These are phyloP conservation scores for Phoma sp. DNA, from an alignment of 2,329 filamentous ascomycete species.

Conservation along the genomic window DNA sequence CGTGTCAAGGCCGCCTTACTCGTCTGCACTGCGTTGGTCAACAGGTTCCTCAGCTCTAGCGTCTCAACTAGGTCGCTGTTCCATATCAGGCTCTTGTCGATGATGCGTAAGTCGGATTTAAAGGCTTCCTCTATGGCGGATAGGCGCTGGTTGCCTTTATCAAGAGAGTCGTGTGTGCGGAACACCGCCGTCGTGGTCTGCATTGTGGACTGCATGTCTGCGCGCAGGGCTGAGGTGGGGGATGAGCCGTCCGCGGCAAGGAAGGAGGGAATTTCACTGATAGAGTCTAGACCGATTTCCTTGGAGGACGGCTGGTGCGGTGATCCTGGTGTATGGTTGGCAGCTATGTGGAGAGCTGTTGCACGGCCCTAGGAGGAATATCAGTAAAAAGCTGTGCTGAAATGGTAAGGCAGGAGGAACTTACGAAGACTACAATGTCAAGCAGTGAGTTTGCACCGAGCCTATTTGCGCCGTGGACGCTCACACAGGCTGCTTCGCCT, in stretches of 20 bases:
- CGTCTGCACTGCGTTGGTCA: conserved; percentile 56
- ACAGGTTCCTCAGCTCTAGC: conserved; percentile 54
- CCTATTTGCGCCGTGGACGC: conserved; percentile 57
- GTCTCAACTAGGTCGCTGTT: conserved; percentile 57
- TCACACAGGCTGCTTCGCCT: conserved; percentile 57
- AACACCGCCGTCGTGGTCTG: conserved; percentile 56
- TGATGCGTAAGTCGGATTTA: conserved; percentile 43
- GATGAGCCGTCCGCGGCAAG: conserved; percentile 47
- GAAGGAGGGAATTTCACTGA: conserved; percentile 46
- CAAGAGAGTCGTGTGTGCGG: conserved; percentile 49
- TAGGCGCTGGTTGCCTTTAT: conserved; percentile 43
- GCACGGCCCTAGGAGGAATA: conserved; percentile 47
- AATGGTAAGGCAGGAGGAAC: not conserved
- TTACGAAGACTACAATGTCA: conserved; percentile 57
- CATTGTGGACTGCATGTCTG: conserved; percentile 55
- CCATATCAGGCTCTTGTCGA: conserved; percentile 56
- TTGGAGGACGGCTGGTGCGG: conserved; percentile 42
- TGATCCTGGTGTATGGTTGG: conserved; percentile 47
- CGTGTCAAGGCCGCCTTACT: conserved; percentile 52
- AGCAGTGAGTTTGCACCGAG: conserved; percentile 57
- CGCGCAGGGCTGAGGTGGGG: conserved; percentile 47
- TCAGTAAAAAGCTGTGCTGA: not conserved
- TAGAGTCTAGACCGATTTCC: conserved; percentile 45
- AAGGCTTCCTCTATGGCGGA: conserved; percentile 47
- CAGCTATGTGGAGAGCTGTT: conserved; percentile 51